A percentile compares a stretch with the other conserved stretches of the same genome.
Evolutionary conservation across 2,329 filamentous ascomycete species (phyloP).

Genomic region (Cladophialophora carrionii): DNA sequence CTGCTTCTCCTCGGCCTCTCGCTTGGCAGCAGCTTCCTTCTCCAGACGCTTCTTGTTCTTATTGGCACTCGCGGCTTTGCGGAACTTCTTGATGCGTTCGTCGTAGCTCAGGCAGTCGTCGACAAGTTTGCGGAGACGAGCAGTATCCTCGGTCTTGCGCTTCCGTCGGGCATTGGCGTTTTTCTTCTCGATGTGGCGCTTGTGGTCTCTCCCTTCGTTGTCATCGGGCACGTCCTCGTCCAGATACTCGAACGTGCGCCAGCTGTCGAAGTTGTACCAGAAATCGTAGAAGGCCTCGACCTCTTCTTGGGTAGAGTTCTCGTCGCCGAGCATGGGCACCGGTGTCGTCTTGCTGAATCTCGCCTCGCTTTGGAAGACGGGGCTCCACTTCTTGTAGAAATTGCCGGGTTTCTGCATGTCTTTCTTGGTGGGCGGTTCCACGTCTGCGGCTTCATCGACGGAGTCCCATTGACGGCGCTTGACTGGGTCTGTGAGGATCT

Average conservation of each 20-base stretch:
- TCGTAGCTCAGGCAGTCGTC: constrained; percentile 83
- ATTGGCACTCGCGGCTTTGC: constrained; percentile 83
- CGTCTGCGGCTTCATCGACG: constrained; percentile 89
- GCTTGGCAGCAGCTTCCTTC: constrained; percentile 88
- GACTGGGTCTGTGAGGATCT: constrained; percentile 86
- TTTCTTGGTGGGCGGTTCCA: constrained; percentile 92
- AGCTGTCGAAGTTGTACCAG: constrained; percentile 99
- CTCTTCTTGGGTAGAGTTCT: constrained; percentile 81
- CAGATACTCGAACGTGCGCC: constrained; percentile 96
- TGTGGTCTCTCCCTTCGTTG: constrained; percentile 98
- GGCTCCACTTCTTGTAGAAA: constrained; percentile 93
- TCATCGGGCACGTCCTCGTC: constrained; percentile 99
- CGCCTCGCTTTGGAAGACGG: constrained; percentile 85
- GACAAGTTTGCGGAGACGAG: constrained; percentile 84
- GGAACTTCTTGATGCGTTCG: constrained; percentile 97
- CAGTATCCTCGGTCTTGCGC: constrained; percentile 98
- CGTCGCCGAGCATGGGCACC: constrained; percentile 82
- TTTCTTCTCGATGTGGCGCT: constrained; percentile 97
- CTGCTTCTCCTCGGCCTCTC: constrained; percentile 79
- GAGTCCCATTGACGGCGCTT: constrained; percentile 96
- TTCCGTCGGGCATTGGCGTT: constrained; percentile 97
- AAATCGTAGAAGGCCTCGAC: constrained; percentile 99
- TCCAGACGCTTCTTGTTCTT: constrained; percentile 96
- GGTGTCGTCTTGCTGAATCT: constrained; percentile 92
- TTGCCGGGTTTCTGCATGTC: constrained; percentile 74